Conservation (phyloP, 2,329 filamentous ascomycete genomes). For the Talaromyces sp. region DNA sequence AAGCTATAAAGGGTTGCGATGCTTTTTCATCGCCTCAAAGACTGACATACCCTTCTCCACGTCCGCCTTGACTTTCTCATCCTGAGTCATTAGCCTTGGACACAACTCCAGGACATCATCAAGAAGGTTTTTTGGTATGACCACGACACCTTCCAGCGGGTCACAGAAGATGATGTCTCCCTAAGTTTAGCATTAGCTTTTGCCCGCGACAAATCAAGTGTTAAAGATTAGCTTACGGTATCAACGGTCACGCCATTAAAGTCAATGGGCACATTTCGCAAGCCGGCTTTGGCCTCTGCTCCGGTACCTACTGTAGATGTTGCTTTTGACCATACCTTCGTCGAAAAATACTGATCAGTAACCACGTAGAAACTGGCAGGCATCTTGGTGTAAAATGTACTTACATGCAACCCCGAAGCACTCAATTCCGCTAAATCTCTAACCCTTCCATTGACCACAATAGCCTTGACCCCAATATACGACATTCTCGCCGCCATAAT, state of each 20-base stretch:
- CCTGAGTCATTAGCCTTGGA: conserved; percentile 51
- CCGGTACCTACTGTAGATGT: conserved; percentile 46
- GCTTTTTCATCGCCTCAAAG: conserved; percentile 63
- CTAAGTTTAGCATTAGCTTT: conserved; percentile 20
- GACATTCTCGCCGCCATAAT: conserved; percentile 72
- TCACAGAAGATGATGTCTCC: conserved; percentile 71
- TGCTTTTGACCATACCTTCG: conserved; percentile 42
- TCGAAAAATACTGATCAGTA: neutral
- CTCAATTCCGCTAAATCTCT: conserved; percentile 63
- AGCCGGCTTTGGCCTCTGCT: conserved; percentile 43
- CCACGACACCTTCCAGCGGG: conserved; percentile 65
- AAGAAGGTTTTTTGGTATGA: conserved; percentile 61
- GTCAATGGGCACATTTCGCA: conserved; percentile 39
- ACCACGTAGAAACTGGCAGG: no score
- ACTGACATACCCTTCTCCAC: conserved; percentile 62
- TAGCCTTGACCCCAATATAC: conserved; percentile 56
- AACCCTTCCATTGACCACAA: conserved; percentile 66
- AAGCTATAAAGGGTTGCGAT: conserved; percentile 34
- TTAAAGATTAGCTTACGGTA: conserved; percentile 33
- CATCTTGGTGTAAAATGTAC: neutral
- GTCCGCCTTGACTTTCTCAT: conserved; percentile 62
- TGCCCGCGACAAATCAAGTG: neutral
- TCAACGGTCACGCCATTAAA: conserved; percentile 41
- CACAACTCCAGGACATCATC: conserved; percentile 60
- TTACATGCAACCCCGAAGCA: conserved; percentile 40